phyloP scores from a whole-genome alignment of 768 basidiomycete species.

The Dioszegia aurantiaca region DNA sequence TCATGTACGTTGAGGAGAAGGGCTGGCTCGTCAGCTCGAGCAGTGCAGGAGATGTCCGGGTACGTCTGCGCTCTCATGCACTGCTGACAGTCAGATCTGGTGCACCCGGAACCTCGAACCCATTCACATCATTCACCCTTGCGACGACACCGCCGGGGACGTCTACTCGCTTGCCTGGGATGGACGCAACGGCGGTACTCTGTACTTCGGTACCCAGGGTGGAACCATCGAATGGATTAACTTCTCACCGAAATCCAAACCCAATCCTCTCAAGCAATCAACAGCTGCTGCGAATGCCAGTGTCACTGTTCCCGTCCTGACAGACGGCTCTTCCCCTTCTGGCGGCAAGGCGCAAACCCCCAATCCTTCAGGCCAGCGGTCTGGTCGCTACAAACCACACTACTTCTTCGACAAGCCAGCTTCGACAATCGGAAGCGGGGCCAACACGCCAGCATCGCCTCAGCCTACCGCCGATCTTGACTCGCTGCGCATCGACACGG shows the following conservation, averaged over 20 bases:
- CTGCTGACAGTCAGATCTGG: constrained; percentile 64
- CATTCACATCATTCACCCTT: constrained; percentile 72
- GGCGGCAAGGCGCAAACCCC: constrained; percentile 12
- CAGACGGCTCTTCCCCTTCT: not conserved
- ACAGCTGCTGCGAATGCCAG: constrained; percentile 22
- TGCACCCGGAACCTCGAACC: constrained; percentile 65
- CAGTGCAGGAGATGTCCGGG: constrained; percentile 82
- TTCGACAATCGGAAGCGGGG: constrained; percentile 59
- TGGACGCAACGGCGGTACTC: constrained; percentile 60
- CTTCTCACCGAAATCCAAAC: constrained; percentile 54
- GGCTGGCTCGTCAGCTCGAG: constrained; percentile 88
- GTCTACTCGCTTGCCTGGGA: constrained; percentile 83
- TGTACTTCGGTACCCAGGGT: constrained; percentile 88
- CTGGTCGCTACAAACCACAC: constrained; percentile 57
- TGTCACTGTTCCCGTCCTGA: constrained; percentile 25
- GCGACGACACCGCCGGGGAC: constrained; percentile 80
- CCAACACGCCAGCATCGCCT: constrained; percentile 35
- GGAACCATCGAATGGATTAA: constrained; percentile 87
- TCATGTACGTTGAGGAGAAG: constrained; percentile 71
- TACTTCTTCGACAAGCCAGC: constrained; percentile 92
- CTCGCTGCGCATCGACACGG: constrained; percentile 1
- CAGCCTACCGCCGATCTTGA: not conserved
- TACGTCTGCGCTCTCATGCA: constrained; percentile 52
- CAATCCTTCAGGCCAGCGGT: constrained; percentile 21
- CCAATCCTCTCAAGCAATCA: constrained; percentile 26